Evolutionary conservation across 164 flowering plant genomes (phyloP), one percentile per base, ranked within the genome.

Genomic region (Vitis riparia): DNA sequence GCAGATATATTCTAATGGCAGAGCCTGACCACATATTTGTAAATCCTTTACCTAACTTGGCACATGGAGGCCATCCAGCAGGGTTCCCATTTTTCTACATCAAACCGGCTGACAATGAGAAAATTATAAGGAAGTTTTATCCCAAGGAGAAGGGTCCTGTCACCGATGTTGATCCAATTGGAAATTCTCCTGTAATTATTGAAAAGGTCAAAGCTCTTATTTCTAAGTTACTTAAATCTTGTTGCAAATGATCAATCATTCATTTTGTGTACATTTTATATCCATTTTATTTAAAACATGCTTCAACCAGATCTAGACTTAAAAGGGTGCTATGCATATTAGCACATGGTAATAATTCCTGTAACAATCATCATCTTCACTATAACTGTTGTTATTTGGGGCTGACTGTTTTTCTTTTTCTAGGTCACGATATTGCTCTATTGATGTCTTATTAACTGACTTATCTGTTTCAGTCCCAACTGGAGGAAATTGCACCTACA

Each of bases 121-220:
- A 85, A 48, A 53, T 93, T n/a, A 68, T 96, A 47, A 76, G 99
- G 73, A 96, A 93, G 77, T 96, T 71, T 71, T 96, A 80, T 74
- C 98, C 98, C 0, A 86, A 86, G 82, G 94, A 91, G 63, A 85
- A 72, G 62, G 99, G 99, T 0, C 98, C 98, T 51, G 87, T 96
- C 23, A 82, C 86, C 51, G 79, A 93, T 75, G 53, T 96, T 74
- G 98, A 96, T 74, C 99, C 99, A 55, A 92, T 96, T 68, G 99
- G 98, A 53, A 96, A 96, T 81, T 96, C 99, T 73, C 99, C 99
- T 52, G 99, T 91, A 8, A 96, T 96, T 56, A 93, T 96, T 19
- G 83, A 77, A 69, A 96, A 88, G 98, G 99, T 96, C 75, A 59
- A 27, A 60, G 44, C 44, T 37, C 44, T 37, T 37, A 37, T 37